phyloP scores from a whole-genome alignment of 2,329 filamentous ascomycete species.

The Diplodia intermedia region DNA sequence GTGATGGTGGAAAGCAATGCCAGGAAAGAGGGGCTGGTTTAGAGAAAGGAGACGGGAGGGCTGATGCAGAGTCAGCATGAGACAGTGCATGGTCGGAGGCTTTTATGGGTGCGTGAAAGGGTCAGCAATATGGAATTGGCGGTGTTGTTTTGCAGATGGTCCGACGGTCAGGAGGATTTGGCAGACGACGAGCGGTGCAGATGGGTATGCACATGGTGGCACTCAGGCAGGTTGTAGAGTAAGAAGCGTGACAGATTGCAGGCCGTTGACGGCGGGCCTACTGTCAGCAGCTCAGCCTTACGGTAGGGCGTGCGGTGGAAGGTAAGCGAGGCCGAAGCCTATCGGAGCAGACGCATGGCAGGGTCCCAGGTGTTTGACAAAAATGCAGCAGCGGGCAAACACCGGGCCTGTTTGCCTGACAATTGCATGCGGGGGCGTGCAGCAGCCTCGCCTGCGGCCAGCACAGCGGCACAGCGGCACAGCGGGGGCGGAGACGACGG shows the following conservation, averaged over 20 bases:
- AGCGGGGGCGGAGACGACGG: neutral
- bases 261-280: constrained; percentile 8
- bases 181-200: constrained; percentile 18
- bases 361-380: constrained; percentile 16
- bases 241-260: constrained; percentile 29
- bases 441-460: too few species aligned
- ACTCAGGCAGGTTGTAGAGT: constrained; percentile 12
- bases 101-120: constrained; percentile 7
- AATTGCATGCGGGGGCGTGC: neutral
- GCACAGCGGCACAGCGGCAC: too few species aligned
- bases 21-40: neutral
- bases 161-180: constrained; percentile 31
- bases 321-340: too few species aligned
- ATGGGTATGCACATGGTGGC: constrained; percentile 26
- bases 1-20: neutral
- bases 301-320: constrained; percentile 17
- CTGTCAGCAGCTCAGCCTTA: constrained; percentile 31
- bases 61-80: constrained; percentile 20
- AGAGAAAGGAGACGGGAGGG: neutral
- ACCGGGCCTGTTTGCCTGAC: constrained; percentile 4
- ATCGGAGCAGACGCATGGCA: neutral
- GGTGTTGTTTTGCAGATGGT: constrained; percentile 1
- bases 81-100: constrained; percentile 10
- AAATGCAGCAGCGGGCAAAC: constrained; percentile 24
- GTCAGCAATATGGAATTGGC: constrained; percentile 23